Evolutionary conservation across 495 filamentous ascomycete genomes (phyloP), one percentile per base, ranked within the genome.

Genomic region (Rostrohypoxylon terebratum): DNA sequence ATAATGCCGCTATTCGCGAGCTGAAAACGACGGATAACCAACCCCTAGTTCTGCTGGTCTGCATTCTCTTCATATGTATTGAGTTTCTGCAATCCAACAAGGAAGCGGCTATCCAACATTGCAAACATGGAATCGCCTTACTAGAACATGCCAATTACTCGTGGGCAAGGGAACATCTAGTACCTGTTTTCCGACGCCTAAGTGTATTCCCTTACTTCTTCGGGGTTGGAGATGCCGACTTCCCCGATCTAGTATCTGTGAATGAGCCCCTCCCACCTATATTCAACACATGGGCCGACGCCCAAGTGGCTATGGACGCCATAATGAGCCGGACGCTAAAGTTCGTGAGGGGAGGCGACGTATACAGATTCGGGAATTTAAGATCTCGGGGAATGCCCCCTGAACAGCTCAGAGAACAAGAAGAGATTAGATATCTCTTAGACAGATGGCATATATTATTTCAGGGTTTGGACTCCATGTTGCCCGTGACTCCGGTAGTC

Each of bases 41-140:
- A 54, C 53, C 65, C 67, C 73, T 82, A 16, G 82, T 87, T 14
- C 75, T 88, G 13, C 80, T 88, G 7, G 83, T 80, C n/a, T 88
- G 86, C 59, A 76, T 87, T 10, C 75, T 89, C 48, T 89, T 88
- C 51, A 84, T 86, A 31, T 88, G 86, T 68, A 84, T 89, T 45
- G 87, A 89, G 66, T 78, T 80, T 9, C 69, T 89, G 4, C 81
- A 82, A 18, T 85, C 81, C 2, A 81, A 86, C 72, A 73, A 77
- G 6, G 51, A 77, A 8, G 80, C 77, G 1, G 84, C 84, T 20
- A 75, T 83, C n/a, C 57, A 62, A 14, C 77, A 85, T 18, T 81
- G 77, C 59, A 76, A 74, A 36, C 80, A 85, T 63, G 83, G 83
- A 38, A 70, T 78, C 64, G 64, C 53, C 18, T 78, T 82, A 28